Evolutionary conservation across 345 rosid species (phyloP).

Genomic region (Clarkia xantiana): DNA sequence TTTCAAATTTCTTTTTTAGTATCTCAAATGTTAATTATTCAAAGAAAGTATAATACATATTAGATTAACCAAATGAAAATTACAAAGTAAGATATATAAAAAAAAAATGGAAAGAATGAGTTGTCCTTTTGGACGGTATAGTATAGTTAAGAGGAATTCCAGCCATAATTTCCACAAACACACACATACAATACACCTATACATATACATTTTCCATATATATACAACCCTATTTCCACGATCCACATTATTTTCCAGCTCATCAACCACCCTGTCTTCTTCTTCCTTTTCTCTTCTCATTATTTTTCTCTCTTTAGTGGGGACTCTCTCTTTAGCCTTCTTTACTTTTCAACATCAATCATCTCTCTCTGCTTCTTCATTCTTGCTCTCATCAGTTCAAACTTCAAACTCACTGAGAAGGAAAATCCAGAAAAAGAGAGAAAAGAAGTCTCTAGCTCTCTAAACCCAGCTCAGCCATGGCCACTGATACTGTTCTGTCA

Average conservation of each 20-base stretch:
- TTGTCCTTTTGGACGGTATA: slow-evolving; percentile 5
- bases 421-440: background rate
- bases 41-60: too few relatives aligned
- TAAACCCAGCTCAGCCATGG: slow-evolving; percentile 16
- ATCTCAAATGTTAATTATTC: too few relatives aligned
- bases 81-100: background rate
- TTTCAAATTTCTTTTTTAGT: background rate
- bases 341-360: slow-evolving; percentile 9
- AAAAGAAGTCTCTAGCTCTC: background rate
- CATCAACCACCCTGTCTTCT: slow-evolving; percentile 11
- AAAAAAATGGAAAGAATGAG: slow-evolving; percentile 9
- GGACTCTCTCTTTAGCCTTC: background rate
- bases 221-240: background rate
- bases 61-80: too few relatives aligned
- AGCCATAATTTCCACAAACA: background rate
- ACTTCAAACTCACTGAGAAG: slow-evolving; percentile 4
- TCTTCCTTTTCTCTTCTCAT: background rate
- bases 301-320: background rate
- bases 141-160: background rate
- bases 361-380: background rate
- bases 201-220: too few relatives aligned
- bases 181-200: background rate
- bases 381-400: background rate
- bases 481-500: slow-evolving; percentile 15
- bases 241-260: slow-evolving; percentile 4